phyloP scores from a whole-genome alignment of 169 alveolate genomes.

The Plasmodium adleri region DNA sequence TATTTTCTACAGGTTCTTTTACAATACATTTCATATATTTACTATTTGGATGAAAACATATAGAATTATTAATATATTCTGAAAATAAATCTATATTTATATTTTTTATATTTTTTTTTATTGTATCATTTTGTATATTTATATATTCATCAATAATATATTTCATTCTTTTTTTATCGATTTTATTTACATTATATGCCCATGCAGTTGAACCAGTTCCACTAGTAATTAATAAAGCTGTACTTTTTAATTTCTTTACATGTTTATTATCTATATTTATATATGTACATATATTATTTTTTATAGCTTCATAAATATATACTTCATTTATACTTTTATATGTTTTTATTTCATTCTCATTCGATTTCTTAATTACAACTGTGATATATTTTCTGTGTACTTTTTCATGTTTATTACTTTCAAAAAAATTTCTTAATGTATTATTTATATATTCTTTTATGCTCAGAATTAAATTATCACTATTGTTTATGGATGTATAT shows the following conservation, averaged over 20 bases:
- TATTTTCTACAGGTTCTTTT: slow-evolving; percentile 81
- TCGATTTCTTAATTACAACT: slow-evolving; percentile 21
- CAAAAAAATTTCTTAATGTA: slow-evolving; percentile 44
- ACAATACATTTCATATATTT: slow-evolving; percentile 82
- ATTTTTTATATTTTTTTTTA: slow-evolving; percentile 48
- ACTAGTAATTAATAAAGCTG: slow-evolving; percentile 84
- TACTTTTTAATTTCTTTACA: slow-evolving; percentile 80
- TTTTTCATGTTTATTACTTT: slow-evolving; percentile 25
- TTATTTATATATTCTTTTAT: slow-evolving; percentile 51
- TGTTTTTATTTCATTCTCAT: slow-evolving; percentile 31
- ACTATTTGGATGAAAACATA: slow-evolving; percentile 78
- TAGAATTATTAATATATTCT: slow-evolving; percentile 78
- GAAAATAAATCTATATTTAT: slow-evolving; percentile 78
- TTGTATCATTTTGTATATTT: slow-evolving; percentile 36
- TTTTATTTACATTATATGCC: slow-evolving; percentile 88
- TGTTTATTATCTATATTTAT: slow-evolving; percentile 81
- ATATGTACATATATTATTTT: slow-evolving; percentile 79
- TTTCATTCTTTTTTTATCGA: slow-evolving; percentile 76
- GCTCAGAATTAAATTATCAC: slow-evolving; percentile 17
- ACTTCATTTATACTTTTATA: slow-evolving; percentile 69
- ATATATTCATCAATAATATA: slow-evolving; percentile 76
- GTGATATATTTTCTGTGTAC: slow-evolving; percentile 50
- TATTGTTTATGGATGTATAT: not conserved
- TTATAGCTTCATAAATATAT: slow-evolving; percentile 58
- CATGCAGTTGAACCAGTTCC: slow-evolving; percentile 93